A percentile compares a stretch with the other conserved stretches of the same genome.
Evolutionary conservation across 1,284 basidiomycete species (phyloP).

Genomic region (Albatrellus sp.): DNA sequence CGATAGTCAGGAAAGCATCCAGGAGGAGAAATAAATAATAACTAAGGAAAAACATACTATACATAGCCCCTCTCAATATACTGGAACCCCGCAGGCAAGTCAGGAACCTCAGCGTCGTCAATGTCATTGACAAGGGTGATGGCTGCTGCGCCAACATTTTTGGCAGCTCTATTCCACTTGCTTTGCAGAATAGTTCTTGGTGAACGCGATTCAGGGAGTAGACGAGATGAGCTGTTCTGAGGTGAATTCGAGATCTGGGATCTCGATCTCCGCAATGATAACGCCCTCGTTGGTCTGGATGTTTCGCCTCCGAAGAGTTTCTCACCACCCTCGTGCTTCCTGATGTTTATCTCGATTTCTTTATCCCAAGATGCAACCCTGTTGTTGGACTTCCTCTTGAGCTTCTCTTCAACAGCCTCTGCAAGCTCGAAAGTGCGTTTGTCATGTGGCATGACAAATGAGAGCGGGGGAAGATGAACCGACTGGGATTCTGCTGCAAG

Average conservation of each 20-base stretch:
- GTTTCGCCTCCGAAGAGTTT: too few relatives aligned
- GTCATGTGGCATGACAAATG: background rate
- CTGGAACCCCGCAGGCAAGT: conserved; percentile 14
- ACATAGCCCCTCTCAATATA: conserved; percentile 2
- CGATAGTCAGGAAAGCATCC: background rate
- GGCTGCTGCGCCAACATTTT: conserved; percentile 24
- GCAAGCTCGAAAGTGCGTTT: background rate
- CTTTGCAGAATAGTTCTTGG: conserved; percentile 15
- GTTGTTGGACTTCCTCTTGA: background rate
- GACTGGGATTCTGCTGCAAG: conserved; percentile 14
- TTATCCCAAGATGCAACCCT: background rate
- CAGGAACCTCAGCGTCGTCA: conserved; percentile 34
- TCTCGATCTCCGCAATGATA: background rate
- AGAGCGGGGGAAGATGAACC: conserved; percentile 8
- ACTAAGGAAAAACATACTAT: background rate
- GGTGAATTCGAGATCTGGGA: background rate
- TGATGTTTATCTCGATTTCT: background rate
- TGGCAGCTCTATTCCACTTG: conserved; percentile 29
- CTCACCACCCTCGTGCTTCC: too few relatives aligned
- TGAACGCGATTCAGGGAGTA: conserved; percentile 14
- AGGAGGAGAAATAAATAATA: background rate
- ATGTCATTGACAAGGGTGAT: conserved; percentile 36
- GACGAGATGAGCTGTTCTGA: background rate
- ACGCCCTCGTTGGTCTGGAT: too few relatives aligned
- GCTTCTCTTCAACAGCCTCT: background rate